Base-by-base conservation (phyloP, 2,329 filamentous ascomycete species). In the Colletotrichum eleusines region DNA sequence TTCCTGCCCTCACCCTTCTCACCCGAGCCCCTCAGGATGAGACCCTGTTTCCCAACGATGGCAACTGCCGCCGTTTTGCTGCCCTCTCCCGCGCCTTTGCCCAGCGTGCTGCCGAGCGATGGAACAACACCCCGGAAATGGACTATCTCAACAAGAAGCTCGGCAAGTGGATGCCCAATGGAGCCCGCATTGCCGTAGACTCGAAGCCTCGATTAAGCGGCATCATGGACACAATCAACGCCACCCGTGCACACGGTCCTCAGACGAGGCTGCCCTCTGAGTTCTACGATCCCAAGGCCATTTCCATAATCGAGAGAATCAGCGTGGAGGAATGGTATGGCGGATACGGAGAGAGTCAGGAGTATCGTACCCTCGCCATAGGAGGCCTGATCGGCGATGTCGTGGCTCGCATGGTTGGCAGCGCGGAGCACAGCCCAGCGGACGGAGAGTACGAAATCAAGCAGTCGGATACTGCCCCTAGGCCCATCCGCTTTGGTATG, bases 151-250 rank as follows among this genome's bases (percentile, higher is more conserved):
- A 92, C 76, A 90, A 88, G 71, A 82, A 93, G 70, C 90, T 95
- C 64, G 90, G 92, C 44, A 94, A 92, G 79, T 97, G 92, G 89
- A 97, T 98, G 93, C 94, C 94, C 0, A 86, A 89, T 9, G 86
- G 86, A 44, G 86, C 85, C 38, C 86, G 87, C 48, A 90, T 98
- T 11, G 93, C 92, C 33, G 93, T 98, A 11, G 94, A 98, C 80
- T 91, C 91, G 1, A 91, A 91, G 71, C 96, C 96, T 0, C 87
- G 95, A 54, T 85, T 98, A 16, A 94, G 91, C 7, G 96, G 96
- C 63, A 92, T 99, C 76, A 94, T 97, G 92, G 96, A 99, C 81
- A 96, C 94, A 0, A 88, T 98, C 77, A 98, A 98, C 78, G 90
- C 94, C 8, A 97, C 94, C 0, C 85, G 92, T 16, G 95, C 95